These are phyloP conservation scores for Silene coronaria DNA, from an alignment of 179 eudicot genomes.

Conservation along the genomic window DNA sequence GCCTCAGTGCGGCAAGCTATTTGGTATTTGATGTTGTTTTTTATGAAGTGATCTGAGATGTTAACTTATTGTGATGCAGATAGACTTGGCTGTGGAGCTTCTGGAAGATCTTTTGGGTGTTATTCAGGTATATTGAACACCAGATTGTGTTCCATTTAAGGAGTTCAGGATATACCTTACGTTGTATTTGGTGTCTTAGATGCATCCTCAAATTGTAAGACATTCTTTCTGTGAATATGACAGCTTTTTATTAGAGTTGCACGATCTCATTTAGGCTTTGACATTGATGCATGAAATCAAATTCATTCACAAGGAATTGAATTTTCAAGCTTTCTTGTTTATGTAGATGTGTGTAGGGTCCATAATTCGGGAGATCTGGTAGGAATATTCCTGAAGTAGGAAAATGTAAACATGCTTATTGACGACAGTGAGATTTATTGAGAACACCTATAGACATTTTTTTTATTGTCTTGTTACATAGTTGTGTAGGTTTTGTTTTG, in stretches of 20 bases:
- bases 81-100: conserved; percentile 79
- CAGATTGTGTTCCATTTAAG: not conserved
- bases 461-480: not conserved
- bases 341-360: not conserved
- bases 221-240: not conserved
- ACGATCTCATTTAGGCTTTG: not conserved
- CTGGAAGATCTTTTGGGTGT: conserved; percentile 77
- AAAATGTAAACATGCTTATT: not conserved
- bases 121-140: conserved; percentile 47
- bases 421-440: not conserved
- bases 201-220: not conserved
- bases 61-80: conserved; percentile 34
- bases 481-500: not conserved
- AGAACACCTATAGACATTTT: not conserved
- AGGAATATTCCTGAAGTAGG: not conserved
- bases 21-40: conserved; percentile 11
- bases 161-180: not conserved
- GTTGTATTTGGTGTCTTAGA: not conserved
- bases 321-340: not conserved
- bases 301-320: not conserved
- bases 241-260: not conserved
- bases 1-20: conserved; percentile 3
- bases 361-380: not conserved
- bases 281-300: not conserved
- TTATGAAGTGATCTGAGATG: not conserved